Conservation (phyloP, 352 stramenopile species). For the Phytopythium ostracodes region DNA sequence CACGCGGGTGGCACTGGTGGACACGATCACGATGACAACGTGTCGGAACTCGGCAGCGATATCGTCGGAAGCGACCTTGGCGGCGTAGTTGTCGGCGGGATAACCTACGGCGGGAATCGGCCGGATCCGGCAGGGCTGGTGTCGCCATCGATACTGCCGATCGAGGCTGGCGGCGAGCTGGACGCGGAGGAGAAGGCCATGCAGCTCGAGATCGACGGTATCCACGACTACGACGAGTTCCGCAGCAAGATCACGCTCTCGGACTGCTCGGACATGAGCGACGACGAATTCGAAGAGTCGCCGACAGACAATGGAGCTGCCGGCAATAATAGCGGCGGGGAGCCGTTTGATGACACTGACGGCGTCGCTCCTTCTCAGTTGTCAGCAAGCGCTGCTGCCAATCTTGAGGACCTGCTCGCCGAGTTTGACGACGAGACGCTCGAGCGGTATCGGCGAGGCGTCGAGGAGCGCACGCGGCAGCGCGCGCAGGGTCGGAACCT, state of each 20-base stretch:
- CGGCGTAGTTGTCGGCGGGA: constrained; percentile 1
- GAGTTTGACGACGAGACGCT: constrained; percentile 43
- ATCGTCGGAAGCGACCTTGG: not conserved
- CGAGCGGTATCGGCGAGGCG: constrained; percentile 51
- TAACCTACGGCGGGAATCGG: constrained; percentile 2
- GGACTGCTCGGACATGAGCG: constrained; percentile 80
- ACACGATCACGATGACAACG: constrained; percentile 3
- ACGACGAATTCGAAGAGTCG: constrained; percentile 57
- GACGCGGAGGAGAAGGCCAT: constrained; percentile 63
- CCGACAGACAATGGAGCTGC: constrained; percentile 23
- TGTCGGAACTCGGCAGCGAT: constrained; percentile 1
- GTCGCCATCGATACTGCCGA: constrained; percentile 38
- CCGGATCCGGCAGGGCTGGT: constrained; percentile 1
- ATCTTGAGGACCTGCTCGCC: constrained; percentile 22
- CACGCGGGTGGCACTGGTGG: constrained; percentile 10
- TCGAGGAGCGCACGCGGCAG: constrained; percentile 73
- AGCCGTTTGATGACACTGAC: constrained; percentile 19
- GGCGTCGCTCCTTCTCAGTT: not conserved
- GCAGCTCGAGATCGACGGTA: constrained; percentile 76
- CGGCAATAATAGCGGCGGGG: constrained; percentile 10
- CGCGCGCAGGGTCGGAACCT: constrained; percentile 75
- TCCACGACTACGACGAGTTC: constrained; percentile 80
- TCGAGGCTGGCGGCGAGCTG: constrained; percentile 26
- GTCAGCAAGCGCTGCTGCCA: constrained; percentile 20
- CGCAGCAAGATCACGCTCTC: constrained; percentile 55